A percentile compares a stretch with the other conserved stretches of the same genome.
phyloP scores from a whole-genome alignment of 768 basidiomycete species.

The Leccinum truebloodii region DNA sequence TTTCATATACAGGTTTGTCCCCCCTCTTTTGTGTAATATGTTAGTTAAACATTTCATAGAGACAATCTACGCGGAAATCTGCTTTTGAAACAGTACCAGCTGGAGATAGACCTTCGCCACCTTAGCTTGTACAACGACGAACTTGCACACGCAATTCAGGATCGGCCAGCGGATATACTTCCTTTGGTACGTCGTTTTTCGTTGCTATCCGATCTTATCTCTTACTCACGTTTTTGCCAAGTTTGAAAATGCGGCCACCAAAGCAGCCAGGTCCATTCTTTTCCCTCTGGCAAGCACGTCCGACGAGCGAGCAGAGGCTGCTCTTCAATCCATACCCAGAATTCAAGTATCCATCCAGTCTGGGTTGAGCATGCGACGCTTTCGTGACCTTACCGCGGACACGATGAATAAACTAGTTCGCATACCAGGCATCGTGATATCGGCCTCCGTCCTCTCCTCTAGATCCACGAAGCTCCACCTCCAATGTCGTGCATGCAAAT shows the following conservation, averaged over 20 bases:
- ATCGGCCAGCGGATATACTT: constrained; percentile 84
- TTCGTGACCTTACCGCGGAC: constrained; percentile 90
- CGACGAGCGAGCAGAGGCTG: constrained; percentile 46
- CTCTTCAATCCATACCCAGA: constrained; percentile 57
- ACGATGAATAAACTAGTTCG: constrained; percentile 96
- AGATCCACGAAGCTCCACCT: constrained; percentile 90
- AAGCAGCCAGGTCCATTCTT: constrained; percentile 79
- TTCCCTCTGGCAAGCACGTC: constrained; percentile 69
- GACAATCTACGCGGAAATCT: constrained; percentile 90
- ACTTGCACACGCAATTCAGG: constrained; percentile 91
- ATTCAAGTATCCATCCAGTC: constrained; percentile 88
- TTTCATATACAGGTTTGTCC: constrained; percentile 82
- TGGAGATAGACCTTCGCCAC: constrained; percentile 79
- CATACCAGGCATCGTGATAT: constrained; percentile 97
- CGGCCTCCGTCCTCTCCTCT: constrained; percentile 90
- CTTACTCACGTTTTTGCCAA: constrained; percentile 32
- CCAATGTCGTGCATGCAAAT: constrained; percentile 89
- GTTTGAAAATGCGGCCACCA: constrained; percentile 92
- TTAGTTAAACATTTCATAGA: constrained; percentile 34
- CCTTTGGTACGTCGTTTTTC: constrained; percentile 62
- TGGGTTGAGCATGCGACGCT: constrained; percentile 91
- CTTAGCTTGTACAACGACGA: constrained; percentile 89
- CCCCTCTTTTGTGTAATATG: not conserved
- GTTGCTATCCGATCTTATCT: not conserved
- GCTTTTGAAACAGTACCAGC: constrained; percentile 81